These are phyloP conservation scores for Ustilaginoidea virens DNA, from an alignment of 2,329 filamentous ascomycete genomes.

Conservation along the genomic window DNA sequence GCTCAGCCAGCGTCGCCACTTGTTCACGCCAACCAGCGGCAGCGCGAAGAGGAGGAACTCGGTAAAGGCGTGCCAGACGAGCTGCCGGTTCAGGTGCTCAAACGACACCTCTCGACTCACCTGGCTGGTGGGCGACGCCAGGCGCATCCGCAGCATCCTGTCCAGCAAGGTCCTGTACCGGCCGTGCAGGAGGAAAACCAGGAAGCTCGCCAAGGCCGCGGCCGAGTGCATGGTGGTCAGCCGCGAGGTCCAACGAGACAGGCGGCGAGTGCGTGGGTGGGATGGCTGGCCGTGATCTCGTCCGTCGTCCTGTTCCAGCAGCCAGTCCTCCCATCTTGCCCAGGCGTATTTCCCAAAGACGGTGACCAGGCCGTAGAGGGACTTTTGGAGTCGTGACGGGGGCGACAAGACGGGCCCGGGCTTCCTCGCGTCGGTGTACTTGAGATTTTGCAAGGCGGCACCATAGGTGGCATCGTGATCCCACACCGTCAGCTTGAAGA, in stretches of 20 bases:
- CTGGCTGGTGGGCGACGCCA: conserved; percentile 72
- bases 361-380: conserved; percentile 67
- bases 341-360: conserved; percentile 81
- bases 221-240: conserved; percentile 63
- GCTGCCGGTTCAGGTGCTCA: conserved; percentile 91
- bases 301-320: conserved; percentile 61
- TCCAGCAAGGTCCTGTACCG: conserved; percentile 85
- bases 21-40: conserved; percentile 87
- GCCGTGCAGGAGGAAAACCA: conserved; percentile 82
- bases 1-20: conserved; percentile 82
- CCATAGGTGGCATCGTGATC: conserved; percentile 93
- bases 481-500: conserved; percentile 96
- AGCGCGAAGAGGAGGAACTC: conserved; percentile 95
- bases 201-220: conserved; percentile 70
- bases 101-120: conserved; percentile 88
- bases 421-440: conserved; percentile 71
- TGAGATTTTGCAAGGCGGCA: conserved; percentile 78
- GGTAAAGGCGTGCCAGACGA: conserved; percentile 99
- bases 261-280: conserved; percentile 30
- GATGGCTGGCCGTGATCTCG: conserved; percentile 46
- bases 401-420: conserved; percentile 45
- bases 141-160: conserved; percentile 64
- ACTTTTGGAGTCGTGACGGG: conserved; percentile 73
- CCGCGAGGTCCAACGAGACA: conserved; percentile 55
- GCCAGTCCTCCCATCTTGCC: conserved; percentile 82